Evolutionary conservation across 225 moss, liverwort and hornwort genomes (phyloP), one percentile per base, ranked within the genome.

Genomic region (Polytrichum formosum): DNA sequence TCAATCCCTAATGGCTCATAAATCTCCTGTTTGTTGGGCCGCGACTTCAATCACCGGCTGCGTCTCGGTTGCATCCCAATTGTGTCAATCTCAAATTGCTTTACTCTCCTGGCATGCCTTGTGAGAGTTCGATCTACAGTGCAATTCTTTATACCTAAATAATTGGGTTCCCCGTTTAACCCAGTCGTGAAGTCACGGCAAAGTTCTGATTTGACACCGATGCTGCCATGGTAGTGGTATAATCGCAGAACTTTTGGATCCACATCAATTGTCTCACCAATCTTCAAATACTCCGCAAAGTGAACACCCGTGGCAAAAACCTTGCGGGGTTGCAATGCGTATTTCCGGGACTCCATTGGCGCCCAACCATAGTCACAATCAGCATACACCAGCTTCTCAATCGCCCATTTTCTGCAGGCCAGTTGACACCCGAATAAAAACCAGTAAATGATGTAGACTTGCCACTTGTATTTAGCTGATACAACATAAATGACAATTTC

Each of bases 281-380:
- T 21, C 29, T 63, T 66, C 77, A 79, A 23, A 33, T 74, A n/a
- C 56, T 76, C 73, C 18, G 66, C 67, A 22, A 28, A 62, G 37
- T 82, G 81, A 56, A 82, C 74, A 18, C 81, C 81, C 4, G 81
- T 77, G 17, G 81, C 74, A 16, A 64, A 69, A 2, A 64, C 78
- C 5, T 58, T 55, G 16, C 78, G 67, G 0, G 78, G 74, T 63
- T 82, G 75, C 61, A 82, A 26, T 19, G 69, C 78, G 29, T 82
- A 82, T 27, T 82, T 82, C n/a, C 71, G 56, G 0, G 66, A 16
- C 70, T 79, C 78, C 7, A 1, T 0, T 10, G 78, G 65, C 1
- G 27, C 21, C 78, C 78, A 79, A 2, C 78, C 78, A 35, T 70
- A 79, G 66, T 79, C 60, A 28, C 78, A 79, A 4, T 70, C 71